Base-by-base conservation (phyloP, 306 rosid species). In the Senna siamea region DNA sequence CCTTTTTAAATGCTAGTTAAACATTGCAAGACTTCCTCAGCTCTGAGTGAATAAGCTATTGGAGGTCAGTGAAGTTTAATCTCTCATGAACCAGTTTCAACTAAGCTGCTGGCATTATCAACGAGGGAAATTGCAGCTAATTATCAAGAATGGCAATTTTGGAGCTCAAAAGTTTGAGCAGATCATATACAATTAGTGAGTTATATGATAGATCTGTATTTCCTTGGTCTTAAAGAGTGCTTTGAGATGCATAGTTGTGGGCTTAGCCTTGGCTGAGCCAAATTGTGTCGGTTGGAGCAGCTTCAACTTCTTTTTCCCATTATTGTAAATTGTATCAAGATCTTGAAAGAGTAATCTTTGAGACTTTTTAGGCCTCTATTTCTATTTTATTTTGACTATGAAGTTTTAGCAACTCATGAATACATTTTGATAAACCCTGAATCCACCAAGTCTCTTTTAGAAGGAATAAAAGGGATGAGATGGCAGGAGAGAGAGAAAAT, bases 121-220 rank as follows among this genome's bases (percentile, higher is more conserved):
- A 46, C 8, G 5, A 48, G 6, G 74, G 17, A 68, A 68, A 66
- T 66, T 71, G 34, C 28, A 6, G 14, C 8, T 9, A 11, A 51
- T 28, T 4, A 10, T 46, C 58, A 22, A 64, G 72, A 44, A 81
- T 19, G 60, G 73, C 32, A 70, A 6, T 74, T 68, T 58, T 26
- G 40, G 8, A n/a, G 37, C 61, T 66, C 54, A 48, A 32, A 57
- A 47, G n/a, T 19, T 22, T 64, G 53, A 60, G 22, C 54, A 60
- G 76, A 43, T 61, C 50, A 38, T 53, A 55, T 76, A 14, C 71
- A 70, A 65, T 76, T 64, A 34, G 30, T 37, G 19, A 47, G 56
- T 62, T 37, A 37, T 2, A 37, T 26, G 30, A 26, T 26, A 26
- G 30, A 26, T 26, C 30, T 26, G 30, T 26, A 26, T 26, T 26